Percentiles rank a stretch among this genome's conserved stretches.
Conservation (phyloP, 768 basidiomycete genomes). For the Lactarius quietus region DNA sequence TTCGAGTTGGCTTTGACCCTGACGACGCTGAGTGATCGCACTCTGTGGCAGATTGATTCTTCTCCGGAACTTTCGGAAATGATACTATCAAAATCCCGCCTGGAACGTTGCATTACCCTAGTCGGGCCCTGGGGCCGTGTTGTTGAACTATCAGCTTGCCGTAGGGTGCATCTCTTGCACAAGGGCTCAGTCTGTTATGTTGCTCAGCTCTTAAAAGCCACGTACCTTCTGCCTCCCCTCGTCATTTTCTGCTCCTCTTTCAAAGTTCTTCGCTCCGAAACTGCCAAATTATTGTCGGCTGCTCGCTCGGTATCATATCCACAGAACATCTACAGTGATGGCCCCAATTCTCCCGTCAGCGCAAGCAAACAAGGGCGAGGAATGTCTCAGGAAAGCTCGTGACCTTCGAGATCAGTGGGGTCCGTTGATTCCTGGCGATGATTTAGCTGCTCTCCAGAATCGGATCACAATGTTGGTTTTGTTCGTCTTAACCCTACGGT, state of each 20-base stretch:
- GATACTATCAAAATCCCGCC: background rate
- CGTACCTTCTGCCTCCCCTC: background rate
- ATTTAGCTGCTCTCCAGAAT: constrained; percentile 9
- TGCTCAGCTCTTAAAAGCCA: background rate
- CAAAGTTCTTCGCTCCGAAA: background rate
- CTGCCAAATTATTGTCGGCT: background rate
- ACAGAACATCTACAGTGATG: background rate
- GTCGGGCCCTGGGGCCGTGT: background rate
- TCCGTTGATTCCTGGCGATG: constrained; percentile 5
- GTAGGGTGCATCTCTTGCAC: background rate
- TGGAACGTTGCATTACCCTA: background rate
- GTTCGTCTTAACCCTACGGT: background rate
- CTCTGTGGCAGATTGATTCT: background rate
- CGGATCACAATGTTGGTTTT: constrained; percentile 7
- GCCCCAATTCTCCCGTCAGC: constrained; percentile 9
- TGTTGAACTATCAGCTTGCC: background rate
- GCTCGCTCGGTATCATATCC: background rate
- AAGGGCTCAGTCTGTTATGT: background rate
- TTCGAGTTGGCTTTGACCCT: background rate
- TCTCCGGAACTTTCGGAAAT: background rate
- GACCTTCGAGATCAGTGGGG: constrained; percentile 16
- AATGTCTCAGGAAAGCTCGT: constrained; percentile 15
- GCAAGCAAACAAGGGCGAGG: constrained; percentile 13
- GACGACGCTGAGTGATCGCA: background rate
- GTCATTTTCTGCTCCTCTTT: background rate